phyloP scores from a whole-genome alignment of 306 rosid genomes.

The Heteromeles arbutifolia region DNA sequence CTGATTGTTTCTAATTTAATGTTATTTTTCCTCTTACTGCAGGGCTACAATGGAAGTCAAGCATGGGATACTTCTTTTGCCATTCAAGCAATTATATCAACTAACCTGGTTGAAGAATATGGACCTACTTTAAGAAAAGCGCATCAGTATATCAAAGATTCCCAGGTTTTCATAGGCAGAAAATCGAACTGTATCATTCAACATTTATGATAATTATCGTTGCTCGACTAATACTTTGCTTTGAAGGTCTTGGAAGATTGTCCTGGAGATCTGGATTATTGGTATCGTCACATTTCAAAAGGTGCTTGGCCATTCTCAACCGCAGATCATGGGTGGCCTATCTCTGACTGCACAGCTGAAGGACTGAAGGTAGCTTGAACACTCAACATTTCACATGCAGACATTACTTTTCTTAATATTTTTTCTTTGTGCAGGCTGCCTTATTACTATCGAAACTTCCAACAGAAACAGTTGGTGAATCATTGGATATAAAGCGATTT shows the following conservation, averaged over 20 bases:
- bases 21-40: conserved; percentile 12
- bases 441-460: conserved; percentile 50
- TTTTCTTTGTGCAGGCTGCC: conserved; percentile 47
- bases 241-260: conserved; percentile 52
- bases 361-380: conserved; percentile 56
- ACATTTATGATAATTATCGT: background rate
- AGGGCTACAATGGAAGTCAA: conserved; percentile 91
- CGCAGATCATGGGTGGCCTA: conserved; percentile 95
- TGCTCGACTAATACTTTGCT: background rate
- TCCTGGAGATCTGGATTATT: conserved; percentile 52
- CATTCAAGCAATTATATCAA: conserved; percentile 64
- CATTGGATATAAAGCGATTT: conserved; percentile 38
- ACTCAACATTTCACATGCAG: background rate
- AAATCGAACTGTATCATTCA: background rate
- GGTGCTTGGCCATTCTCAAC: conserved; percentile 85
- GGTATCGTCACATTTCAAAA: conserved; percentile 42
- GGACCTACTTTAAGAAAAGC: conserved; percentile 56
- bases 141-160: conserved; percentile 43
- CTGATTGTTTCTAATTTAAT: background rate
- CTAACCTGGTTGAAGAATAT: conserved; percentile 47
- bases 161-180: conserved; percentile 35
- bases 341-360: conserved; percentile 96
- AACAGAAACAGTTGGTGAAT: conserved; percentile 53
- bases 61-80: conserved; percentile 77
- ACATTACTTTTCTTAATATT: background rate